Evolutionary conservation across 345 rosid genomes (phyloP).

Genomic region (Atalantia buxifolia): DNA sequence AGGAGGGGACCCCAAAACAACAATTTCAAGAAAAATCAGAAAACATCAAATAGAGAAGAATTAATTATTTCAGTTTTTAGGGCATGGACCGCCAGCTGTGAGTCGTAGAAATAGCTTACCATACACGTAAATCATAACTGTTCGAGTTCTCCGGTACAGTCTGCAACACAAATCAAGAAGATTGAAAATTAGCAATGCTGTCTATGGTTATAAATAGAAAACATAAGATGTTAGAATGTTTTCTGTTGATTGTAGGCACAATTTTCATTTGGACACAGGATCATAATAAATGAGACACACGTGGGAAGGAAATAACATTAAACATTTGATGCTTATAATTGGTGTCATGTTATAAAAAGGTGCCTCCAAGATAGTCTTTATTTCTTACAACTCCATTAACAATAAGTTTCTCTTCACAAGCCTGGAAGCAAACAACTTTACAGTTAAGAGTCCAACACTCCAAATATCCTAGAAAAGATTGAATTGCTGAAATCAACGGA

Average conservation of each 20-base stretch:
- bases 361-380: slow-evolving; percentile 61
- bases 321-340: slow-evolving; percentile 41
- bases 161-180: slow-evolving; percentile 29
- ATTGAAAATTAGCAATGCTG: background rate
- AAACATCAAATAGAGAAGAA: background rate
- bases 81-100: background rate
- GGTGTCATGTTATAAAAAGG: slow-evolving; percentile 82
- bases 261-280: background rate
- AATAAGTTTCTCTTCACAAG: slow-evolving; percentile 59
- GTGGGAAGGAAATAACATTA: background rate
- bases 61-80: background rate
- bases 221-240: background rate
- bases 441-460: background rate
- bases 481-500: background rate
- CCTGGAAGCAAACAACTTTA: slow-evolving; percentile 38
- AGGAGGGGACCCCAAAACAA: slow-evolving; percentile 80
- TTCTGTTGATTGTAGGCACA: background rate
- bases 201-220: background rate
- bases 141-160: slow-evolving; percentile 70
- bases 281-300: background rate
- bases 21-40: background rate
- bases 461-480: background rate
- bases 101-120: slow-evolving; percentile 38
- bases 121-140: slow-evolving; percentile 91
- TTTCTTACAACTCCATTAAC: slow-evolving; percentile 66